These are phyloP conservation scores for Guillardia theta DNA, from an alignment of 78 protist species.

Conservation along the genomic window DNA sequence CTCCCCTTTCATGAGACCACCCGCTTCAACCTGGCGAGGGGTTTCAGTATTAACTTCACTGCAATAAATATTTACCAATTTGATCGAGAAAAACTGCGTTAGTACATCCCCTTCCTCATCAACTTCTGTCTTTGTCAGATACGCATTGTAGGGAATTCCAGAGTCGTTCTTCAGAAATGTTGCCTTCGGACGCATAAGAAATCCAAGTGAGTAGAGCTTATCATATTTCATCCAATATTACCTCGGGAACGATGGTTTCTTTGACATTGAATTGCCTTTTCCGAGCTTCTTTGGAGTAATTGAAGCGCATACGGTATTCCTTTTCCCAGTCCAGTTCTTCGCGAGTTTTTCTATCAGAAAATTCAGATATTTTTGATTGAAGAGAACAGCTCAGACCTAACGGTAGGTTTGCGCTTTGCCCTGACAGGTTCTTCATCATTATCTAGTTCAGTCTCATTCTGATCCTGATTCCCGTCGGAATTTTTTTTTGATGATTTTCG, in stretches of 20 bases:
- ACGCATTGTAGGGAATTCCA: neutral
- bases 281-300: neutral
- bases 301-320: neutral
- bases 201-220: neutral
- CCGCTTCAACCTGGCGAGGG: neutral
- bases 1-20: constrained; percentile 3
- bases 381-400: neutral
- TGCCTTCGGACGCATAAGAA: neutral
- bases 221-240: neutral
- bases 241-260: neutral
- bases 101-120: neutral
- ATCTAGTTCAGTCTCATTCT: neutral
- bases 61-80: neutral
- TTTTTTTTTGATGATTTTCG: too few relatives aligned
- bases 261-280: neutral
- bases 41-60: neutral
- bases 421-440: neutral
- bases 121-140: neutral
- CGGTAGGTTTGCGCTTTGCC: neutral
- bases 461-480: neutral
- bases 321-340: neutral
- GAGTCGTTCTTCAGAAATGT: neutral
- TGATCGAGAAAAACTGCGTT: neutral
- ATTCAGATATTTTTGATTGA: too few relatives aligned
- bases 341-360: too few relatives aligned